Conservation (phyloP, 306 rosid species). For the Inga laurina region DNA sequence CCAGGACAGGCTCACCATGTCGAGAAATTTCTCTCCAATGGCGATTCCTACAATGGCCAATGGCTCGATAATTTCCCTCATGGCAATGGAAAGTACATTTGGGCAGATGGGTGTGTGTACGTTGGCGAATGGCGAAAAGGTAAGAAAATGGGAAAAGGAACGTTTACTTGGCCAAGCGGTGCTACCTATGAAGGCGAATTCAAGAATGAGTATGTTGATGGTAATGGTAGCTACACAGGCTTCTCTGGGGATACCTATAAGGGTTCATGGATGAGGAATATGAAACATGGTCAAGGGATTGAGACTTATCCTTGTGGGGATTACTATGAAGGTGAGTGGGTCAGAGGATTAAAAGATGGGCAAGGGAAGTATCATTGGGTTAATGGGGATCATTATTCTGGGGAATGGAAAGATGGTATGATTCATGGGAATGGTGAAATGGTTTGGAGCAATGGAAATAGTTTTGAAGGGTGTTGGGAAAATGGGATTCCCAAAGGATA, state of each 20-base stretch:
- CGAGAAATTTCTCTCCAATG: slow-evolving; percentile 63
- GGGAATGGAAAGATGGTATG: slow-evolving; percentile 75
- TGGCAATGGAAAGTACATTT: slow-evolving; percentile 77
- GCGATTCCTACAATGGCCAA: slow-evolving; percentile 82
- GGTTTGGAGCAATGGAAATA: slow-evolving; percentile 73
- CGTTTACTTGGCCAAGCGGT: slow-evolving; percentile 93
- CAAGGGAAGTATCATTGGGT: slow-evolving; percentile 89
- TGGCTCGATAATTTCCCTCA: slow-evolving; percentile 64
- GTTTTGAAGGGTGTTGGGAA: slow-evolving; percentile 90
- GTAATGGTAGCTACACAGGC: slow-evolving; percentile 76
- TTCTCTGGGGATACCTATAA: slow-evolving; percentile 70
- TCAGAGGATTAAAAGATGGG: slow-evolving; percentile 73
- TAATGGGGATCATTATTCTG: slow-evolving; percentile 71
- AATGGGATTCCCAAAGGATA: slow-evolving; percentile 77
- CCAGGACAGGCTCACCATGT: slow-evolving; percentile 41
- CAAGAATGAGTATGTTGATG: slow-evolving; percentile 73
- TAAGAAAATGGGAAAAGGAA: slow-evolving; percentile 65
- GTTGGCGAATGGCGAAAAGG: slow-evolving; percentile 87
- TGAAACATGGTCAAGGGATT: slow-evolving; percentile 74
- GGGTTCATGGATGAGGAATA: slow-evolving; percentile 82
- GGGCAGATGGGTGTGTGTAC: slow-evolving; percentile 95
- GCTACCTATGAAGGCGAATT: slow-evolving; percentile 90
- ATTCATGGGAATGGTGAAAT: slow-evolving; percentile 73
- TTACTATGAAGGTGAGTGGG: slow-evolving; percentile 92
- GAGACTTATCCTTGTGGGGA: slow-evolving; percentile 80